Conservation (phyloP, 2,329 filamentous ascomycete species). For the Phialophora verrucosa region DNA sequence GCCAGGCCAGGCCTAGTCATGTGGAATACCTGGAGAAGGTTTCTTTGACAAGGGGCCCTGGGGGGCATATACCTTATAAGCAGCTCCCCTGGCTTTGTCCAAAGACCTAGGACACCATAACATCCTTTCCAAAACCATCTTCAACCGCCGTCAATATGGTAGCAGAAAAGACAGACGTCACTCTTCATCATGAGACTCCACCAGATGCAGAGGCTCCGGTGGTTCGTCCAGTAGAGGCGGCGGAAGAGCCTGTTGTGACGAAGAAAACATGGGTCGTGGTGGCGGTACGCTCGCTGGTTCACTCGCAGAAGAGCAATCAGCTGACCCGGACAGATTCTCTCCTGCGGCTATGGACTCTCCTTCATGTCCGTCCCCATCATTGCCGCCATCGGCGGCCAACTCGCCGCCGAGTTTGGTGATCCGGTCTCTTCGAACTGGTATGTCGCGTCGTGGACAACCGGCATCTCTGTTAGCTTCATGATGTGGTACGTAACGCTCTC, state of each 20-base stretch:
- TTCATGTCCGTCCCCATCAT: conserved; percentile 24
- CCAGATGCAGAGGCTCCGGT: too few species aligned
- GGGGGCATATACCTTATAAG: too few species aligned
- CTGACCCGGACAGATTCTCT: conserved; percentile 14
- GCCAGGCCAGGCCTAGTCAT: too few species aligned
- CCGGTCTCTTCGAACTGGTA: conserved; percentile 9
- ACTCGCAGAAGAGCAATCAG: not conserved
- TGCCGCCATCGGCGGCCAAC: conserved; percentile 7
- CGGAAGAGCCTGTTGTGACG: conserved; percentile 14
- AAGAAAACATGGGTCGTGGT: conserved; percentile 17
- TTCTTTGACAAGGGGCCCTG: too few species aligned
- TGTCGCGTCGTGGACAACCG: conserved; percentile 8
- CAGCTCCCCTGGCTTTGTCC: too few species aligned
- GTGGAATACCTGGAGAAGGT: too few species aligned
- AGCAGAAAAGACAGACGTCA: too few species aligned
- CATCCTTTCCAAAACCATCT: too few species aligned
- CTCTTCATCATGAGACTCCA: too few species aligned
- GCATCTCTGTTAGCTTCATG: conserved; percentile 19
- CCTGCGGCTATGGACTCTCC: conserved; percentile 13
- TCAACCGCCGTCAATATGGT: too few species aligned
- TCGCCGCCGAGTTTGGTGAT: conserved; percentile 20
- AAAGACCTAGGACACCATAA: too few species aligned
- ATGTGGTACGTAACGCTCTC: conserved; percentile 50
- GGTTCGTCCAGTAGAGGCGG: not conserved
- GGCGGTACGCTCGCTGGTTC: conserved; percentile 7